Evolutionary conservation across 495 filamentous ascomycete genomes (phyloP), one percentile per base, ranked within the genome.

Genomic region (Podospora comata): DNA sequence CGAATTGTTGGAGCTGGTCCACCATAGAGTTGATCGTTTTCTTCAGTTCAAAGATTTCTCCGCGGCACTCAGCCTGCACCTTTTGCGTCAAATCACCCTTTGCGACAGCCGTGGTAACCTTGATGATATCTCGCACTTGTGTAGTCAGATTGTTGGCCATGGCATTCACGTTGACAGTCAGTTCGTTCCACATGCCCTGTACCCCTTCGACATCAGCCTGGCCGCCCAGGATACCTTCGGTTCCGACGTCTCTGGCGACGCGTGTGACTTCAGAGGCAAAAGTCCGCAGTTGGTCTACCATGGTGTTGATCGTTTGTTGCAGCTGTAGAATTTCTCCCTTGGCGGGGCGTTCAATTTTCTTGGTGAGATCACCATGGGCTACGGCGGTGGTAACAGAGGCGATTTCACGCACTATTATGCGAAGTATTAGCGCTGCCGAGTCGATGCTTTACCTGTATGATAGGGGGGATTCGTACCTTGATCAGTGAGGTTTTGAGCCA

Each of bases 11-110:
- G 20, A 99, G 85, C 77, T 97, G 95, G 76, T 97, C 95, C 70
- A 99, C 95, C 95, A 99, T 99, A 78, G 91, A 93, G 78, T 99
- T 99, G 81, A 99, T 98, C 56, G 96, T 99, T 63, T 91, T 90
- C 79, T 99, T 99, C 57, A 99, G 88, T 75, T 97, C 89, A 60
- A 94, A 85, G 58, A 99, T 97, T 81, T 99, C 95, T 61, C 95
- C 95, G 77, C 95, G 92, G 82, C 95, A 99, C 77, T 96, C 90
- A 68, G 95, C 95, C 80, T 94, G 91, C 18, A 99, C 95, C 80
- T 97, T 97, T 75, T 97, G 93, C 2, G 94, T 98, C 70, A 99
- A 84, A 79, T 99, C 93, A 82, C 93, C 93, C 82, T 92, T 92
- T 67, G 95, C 95, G 58, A 99, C 95, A 65, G 94, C 94, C 48